Base-by-base conservation (phyloP, 257 asterid species). In the Agastache rugosa region DNA sequence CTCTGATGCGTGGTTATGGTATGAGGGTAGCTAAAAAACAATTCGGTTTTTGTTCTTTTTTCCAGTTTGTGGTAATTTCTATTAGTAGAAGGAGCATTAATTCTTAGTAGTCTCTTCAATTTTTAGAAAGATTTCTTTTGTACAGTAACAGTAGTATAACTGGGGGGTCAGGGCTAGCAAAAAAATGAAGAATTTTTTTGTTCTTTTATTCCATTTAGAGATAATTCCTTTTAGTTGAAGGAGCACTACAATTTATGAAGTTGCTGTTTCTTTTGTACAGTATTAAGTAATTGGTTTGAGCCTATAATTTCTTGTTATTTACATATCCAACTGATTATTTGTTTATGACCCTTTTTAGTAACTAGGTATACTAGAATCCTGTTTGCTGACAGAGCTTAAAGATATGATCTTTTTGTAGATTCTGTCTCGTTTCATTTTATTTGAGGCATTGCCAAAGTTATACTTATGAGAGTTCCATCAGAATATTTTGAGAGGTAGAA, bases 361-460 rank as follows among this genome's bases (percentile, higher is more conserved):
- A 50, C 53, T 51, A 66, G 39, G 31, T 69, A 53, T n/a, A 48
- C 51, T 68, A 35, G 45, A 27, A 19, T 41, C 51, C 17, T 60
- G 35, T 34, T 11, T 23, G 47, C 35, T 37, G 64, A 23, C 22
- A 17, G 10, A 58, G 74, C 51, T 76, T 50, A 35, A 71, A 29
- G 67, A 42, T 76, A 17, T 47, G 67, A 67, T 59, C 58, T 73
- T 68, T 45, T 53, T 23, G 42, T 58, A 12, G 22, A n/a, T 79
- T 70, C 11, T 54, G 70, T 58, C 16, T 34, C 47, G 54, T 39
- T 47, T 77, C 15, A 20, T 29, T 17, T 55, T 27, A 20, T 50
- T 56, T 10, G 55, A 63, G 75, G 56, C 79, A 54, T 45, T 63
- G 39, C 27, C 15, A 54, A 54, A 61, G 41, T 53, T 74, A 2